Evolutionary conservation across 148 eudicot genomes (phyloP), one percentile per base, ranked within the genome.

Genomic region (Camellia granthamiana): DNA sequence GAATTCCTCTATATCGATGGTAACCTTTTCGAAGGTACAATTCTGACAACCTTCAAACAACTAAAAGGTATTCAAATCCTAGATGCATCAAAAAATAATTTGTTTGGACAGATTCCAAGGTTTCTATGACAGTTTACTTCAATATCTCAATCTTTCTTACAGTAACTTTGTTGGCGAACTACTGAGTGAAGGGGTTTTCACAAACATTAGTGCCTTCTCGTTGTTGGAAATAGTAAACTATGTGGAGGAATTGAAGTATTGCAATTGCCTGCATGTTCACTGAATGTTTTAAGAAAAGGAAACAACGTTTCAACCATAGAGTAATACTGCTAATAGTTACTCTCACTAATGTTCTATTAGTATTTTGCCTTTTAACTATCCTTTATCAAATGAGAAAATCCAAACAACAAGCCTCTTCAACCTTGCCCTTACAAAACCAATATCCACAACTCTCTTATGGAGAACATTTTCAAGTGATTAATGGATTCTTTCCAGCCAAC

Each of bases 161-260:
- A 70, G 46, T 47, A 16, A 3, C 6, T 70, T 70, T 46, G 54
- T 12, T 44, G 74, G 74, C 8, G 74, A 70, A 70, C 55, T 70
- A 6, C 74, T 55, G 46, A 70, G 9, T 43, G 30, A 10, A 70
- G 55, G 74, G 2, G 18, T 70, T 68, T 77, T 81, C 56, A 43
- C 2, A 3, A 81, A 77, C 8, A 21, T 41, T 0, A 69, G 71
- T 47, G 69, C 51, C 49, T 23, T 77, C 43, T 56, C 70, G 5
- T 81, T 59, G 5, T 21, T 0, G 80, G 77, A 41, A 81, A 81
- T 13, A 43, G 18, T 1, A 59, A 38, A 55, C 71, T 81, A 1
- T 81, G 84, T 41, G 84, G 84, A 75, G 84, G 84, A 62, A 62
- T 43, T 58, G 13, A 15, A 15, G 51, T 15, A 56, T 15, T 81